Base-by-base conservation (phyloP, 495 filamentous ascomycete genomes). In the Pseudevernia furfuracea region DNA sequence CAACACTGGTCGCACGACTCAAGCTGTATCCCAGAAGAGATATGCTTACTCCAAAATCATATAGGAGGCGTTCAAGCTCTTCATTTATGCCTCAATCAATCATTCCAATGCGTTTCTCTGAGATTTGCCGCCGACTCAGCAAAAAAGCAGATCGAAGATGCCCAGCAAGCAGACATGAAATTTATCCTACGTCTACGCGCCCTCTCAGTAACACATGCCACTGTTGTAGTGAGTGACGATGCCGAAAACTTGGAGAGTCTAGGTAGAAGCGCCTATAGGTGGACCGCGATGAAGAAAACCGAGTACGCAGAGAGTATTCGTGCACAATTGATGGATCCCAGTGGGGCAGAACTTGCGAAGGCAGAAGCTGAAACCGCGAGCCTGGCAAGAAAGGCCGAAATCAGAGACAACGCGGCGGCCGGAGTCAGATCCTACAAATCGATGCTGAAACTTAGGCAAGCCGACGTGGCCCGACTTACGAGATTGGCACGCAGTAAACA, bases 301-400 rank as follows among this genome's bases (percentile, higher is more conserved):
- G 17, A 55, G 17, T 55, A 55, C 52, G 52, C 52, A 7, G 52
- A 34, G 52, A 55, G 52, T n/a, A 34, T 55, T 30, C 52, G 52
- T 55, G 14, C 11, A 8, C 21, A 34, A 15, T 6, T 55, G 28
- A 7, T 55, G 30, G 30, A 34, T 34, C 30, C 52, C 52, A 7
- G 7, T 19, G 52, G 52, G 21, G 52, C 52, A 34, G 52, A 55
- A 0, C 10, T 34, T 34, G 30, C 36, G 52, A 55, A 55, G 52
- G 21, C 14, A 15, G 15, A 55, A 55, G 17, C 8, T 21, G 52
- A 55, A 55, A 15, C 30, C 52, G 52, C 30, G 21, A 55, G 6
- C 1, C 17, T 32, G 11, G 30, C 28, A 8, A 55, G 30, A 55
- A 55, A 34, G 15, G 34, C 6, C 8, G 52, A 34, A 55, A 9